These are phyloP conservation scores for Penicillium griseofulvum DNA, from an alignment of 2,329 filamentous ascomycete genomes.

Conservation along the genomic window DNA sequence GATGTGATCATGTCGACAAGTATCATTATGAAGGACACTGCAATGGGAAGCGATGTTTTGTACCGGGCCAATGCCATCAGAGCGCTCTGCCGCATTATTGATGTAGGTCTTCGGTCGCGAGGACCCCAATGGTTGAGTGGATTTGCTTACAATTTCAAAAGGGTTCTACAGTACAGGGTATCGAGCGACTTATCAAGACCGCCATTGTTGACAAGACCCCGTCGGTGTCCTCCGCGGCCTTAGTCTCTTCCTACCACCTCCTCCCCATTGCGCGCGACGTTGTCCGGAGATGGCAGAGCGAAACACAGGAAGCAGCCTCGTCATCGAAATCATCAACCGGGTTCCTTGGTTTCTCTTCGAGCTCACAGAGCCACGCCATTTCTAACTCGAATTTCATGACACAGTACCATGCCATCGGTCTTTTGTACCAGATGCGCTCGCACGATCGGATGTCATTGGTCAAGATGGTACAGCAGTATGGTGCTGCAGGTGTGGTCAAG, in stretches of 20 bases:
- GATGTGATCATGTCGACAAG: conserved; percentile 99
- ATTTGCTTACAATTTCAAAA: conserved; percentile 40
- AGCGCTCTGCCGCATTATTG: conserved; percentile 92
- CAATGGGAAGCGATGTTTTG: conserved; percentile 87
- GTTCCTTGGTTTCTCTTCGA: conserved; percentile 90
- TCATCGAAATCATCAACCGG: conserved; percentile 83
- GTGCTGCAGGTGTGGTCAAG: conserved; percentile 85
- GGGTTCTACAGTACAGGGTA: conserved; percentile 93
- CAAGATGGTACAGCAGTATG: conserved; percentile 99
- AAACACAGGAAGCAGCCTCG: conserved; percentile 94
- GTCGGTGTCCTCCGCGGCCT: conserved; percentile 90
- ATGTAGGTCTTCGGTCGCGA: conserved; percentile 56
- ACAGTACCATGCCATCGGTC: conserved; percentile 96
- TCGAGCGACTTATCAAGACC: conserved; percentile 97
- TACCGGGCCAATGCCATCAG: conserved; percentile 95
- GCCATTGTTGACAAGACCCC: conserved; percentile 99
- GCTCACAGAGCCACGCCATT: conserved; percentile 65
- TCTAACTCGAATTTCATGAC: conserved; percentile 92
- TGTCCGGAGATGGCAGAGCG: conserved; percentile 95
- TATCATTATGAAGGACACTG: conserved; percentile 99
- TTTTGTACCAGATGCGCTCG: conserved; percentile 95
- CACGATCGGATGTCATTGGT: conserved; percentile 98
- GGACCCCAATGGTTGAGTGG: not conserved
- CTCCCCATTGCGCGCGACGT: conserved; percentile 94
- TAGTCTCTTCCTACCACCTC: conserved; percentile 96